Evolutionary conservation across 2,329 filamentous ascomycete genomes (phyloP).

Genomic region (Rasamsonia emersonii): DNA sequence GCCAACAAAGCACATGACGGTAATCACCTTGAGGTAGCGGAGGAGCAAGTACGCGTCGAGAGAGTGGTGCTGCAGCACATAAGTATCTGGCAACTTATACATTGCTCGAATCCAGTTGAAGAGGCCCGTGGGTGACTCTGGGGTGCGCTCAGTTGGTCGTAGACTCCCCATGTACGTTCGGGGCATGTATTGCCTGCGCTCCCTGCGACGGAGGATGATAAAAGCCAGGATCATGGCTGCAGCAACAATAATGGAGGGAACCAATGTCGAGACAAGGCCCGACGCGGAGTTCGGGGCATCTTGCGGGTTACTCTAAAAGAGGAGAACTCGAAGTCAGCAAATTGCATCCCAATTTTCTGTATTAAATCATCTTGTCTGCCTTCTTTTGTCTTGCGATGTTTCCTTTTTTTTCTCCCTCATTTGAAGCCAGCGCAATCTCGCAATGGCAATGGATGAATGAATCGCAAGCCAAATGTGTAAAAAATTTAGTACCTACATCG

Average conservation of each 20-base stretch:
- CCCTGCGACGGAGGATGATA: constrained; percentile 40
- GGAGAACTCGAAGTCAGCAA: neutral
- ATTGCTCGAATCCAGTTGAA: constrained; percentile 62
- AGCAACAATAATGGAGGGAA: constrained; percentile 38
- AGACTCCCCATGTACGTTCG: constrained; percentile 48
- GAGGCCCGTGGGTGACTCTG: constrained; percentile 50
- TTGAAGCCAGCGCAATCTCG: too few species aligned
- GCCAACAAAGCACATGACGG: constrained; percentile 74
- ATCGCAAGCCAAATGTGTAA: too few species aligned
- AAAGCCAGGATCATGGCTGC: constrained; percentile 42
- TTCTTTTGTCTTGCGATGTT: too few species aligned
- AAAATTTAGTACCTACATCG: too few species aligned
- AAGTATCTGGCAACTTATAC: constrained; percentile 62
- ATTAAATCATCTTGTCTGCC: too few species aligned
- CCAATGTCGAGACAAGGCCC: constrained; percentile 41
- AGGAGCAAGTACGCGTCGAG: constrained; percentile 88
- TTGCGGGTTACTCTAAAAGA: neutral
- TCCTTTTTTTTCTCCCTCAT: too few species aligned
- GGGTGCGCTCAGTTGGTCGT: constrained; percentile 47
- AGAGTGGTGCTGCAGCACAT: constrained; percentile 80
- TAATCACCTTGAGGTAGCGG: constrained; percentile 72
- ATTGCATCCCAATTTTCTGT: too few species aligned
- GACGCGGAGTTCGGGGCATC: constrained; percentile 31
- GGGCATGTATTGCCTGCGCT: constrained; percentile 46
- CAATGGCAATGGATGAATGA: too few species aligned